phyloP scores from a whole-genome alignment of 2,329 filamentous ascomycete genomes.

The Diaporthe humulicola region DNA sequence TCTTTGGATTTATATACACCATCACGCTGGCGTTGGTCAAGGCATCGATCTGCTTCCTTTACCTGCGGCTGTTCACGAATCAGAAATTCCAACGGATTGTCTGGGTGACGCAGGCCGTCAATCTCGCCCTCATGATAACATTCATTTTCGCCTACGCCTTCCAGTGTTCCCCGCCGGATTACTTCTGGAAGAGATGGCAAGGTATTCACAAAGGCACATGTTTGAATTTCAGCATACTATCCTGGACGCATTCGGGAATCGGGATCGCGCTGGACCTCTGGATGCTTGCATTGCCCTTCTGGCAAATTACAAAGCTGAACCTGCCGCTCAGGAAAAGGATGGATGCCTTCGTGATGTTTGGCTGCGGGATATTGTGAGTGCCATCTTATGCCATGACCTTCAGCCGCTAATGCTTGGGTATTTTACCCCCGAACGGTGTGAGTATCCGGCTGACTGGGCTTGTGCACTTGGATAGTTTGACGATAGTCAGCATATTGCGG shows the following conservation, averaged over 20 bases:
- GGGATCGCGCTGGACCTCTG: slow-evolving; percentile 25
- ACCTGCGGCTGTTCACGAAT: slow-evolving; percentile 28
- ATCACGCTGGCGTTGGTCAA: slow-evolving; percentile 5
- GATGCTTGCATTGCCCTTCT: slow-evolving; percentile 33
- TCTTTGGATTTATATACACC: slow-evolving; percentile 46
- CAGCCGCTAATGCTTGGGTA: not conserved
- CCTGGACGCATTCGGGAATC: not conserved
- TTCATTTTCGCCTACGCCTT: slow-evolving; percentile 38
- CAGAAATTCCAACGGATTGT: slow-evolving; percentile 13
- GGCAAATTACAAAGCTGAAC: slow-evolving; percentile 19
- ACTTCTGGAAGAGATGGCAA: slow-evolving; percentile 40
- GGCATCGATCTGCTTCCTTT: slow-evolving; percentile 28
- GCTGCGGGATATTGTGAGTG: slow-evolving; percentile 29
- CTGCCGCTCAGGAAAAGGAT: slow-evolving; percentile 4
- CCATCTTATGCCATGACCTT: not conserved
- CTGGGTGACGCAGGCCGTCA: slow-evolving; percentile 35
- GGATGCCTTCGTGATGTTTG: slow-evolving; percentile 25
- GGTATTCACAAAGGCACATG: slow-evolving; percentile 28
- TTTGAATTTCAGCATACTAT: not conserved
- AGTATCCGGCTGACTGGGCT: not conserved
- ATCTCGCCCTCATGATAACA: slow-evolving; percentile 31
- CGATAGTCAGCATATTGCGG: slow-evolving; percentile 49
- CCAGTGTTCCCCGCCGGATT: slow-evolving; percentile 38
- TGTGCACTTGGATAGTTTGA: slow-evolving; percentile 44
- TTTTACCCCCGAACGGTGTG: not conserved